Percentiles rank a stretch among this genome's conserved stretches.
Evolutionary conservation across 2,329 filamentous ascomycete species (phyloP).

Genomic region (Aspergillus flavus): DNA sequence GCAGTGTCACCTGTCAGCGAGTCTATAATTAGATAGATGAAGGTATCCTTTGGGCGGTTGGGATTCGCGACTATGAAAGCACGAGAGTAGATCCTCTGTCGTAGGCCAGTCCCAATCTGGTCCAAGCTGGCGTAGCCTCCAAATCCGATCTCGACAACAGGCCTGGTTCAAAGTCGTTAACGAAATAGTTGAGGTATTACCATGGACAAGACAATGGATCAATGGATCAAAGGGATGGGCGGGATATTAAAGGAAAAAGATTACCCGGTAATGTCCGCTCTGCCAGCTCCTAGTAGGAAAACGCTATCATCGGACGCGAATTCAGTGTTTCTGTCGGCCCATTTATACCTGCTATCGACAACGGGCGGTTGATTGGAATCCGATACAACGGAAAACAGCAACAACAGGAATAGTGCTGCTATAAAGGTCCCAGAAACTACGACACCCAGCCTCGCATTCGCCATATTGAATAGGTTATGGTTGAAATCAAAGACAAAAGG

Average conservation of each 20-base stretch:
- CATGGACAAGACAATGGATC: not conserved
- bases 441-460: conserved; percentile 28
- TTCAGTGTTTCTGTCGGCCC: conserved; percentile 27
- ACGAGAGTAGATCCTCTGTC: conserved; percentile 84
- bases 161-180: conserved; percentile 48
- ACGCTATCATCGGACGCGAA: conserved; percentile 39
- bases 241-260: conserved; percentile 3
- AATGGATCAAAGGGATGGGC: not conserved
- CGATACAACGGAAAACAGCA: conserved; percentile 31
- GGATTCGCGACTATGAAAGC: conserved; percentile 83
- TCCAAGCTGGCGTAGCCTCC: conserved; percentile 89
- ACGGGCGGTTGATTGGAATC: conserved; percentile 18
- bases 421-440: conserved; percentile 30
- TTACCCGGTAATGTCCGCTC: conserved; percentile 72
- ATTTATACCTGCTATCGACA: conserved; percentile 22
- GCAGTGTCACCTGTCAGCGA: conserved; percentile 87
- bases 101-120: conserved; percentile 79
- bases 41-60: conserved; percentile 67
- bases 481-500: not conserved
- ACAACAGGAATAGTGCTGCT: conserved; percentile 33
- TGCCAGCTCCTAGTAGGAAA: conserved; percentile 69
- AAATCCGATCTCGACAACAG: conserved; percentile 86
- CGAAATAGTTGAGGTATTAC: too few species aligned
- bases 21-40: conserved; percentile 87
- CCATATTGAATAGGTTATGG: conserved; percentile 26